phyloP scores from a whole-genome alignment of 495 filamentous ascomycete species.

The Penicillium desertorum region DNA sequence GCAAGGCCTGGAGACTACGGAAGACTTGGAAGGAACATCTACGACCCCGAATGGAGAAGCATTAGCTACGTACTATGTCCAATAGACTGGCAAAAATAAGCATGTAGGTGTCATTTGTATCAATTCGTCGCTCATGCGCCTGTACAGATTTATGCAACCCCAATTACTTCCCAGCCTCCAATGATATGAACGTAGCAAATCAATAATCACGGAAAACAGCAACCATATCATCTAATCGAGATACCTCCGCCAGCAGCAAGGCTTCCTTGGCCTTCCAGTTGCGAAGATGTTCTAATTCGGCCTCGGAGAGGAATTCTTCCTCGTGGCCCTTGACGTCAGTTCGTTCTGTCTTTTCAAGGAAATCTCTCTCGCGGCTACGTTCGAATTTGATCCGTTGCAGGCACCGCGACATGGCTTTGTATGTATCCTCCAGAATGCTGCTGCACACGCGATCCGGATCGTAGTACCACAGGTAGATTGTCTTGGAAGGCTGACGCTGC shows the following conservation, averaged over 20 bases:
- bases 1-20: background rate
- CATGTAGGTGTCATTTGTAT: background rate
- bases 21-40: background rate
- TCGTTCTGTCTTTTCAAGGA: conserved; percentile 74
- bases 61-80: background rate
- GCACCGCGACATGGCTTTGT: conserved; percentile 85
- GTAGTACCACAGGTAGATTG: conserved; percentile 88
- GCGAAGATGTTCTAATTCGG: conserved; percentile 63
- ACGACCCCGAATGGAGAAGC: background rate
- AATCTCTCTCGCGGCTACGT: conserved; percentile 59
- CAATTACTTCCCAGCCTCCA: background rate
- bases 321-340: conserved; percentile 80
- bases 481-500: conserved; percentile 72
- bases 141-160: conserved; percentile 17
- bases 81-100: background rate
- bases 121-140: conserved; percentile 20
- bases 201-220: conserved; percentile 80
- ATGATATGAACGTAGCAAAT: conserved; percentile 15
- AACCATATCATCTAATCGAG: conserved; percentile 79
- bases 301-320: conserved; percentile 67
- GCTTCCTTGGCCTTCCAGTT: conserved; percentile 72
- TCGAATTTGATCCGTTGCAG: conserved; percentile 75
- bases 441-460: conserved; percentile 67
- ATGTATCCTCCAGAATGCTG: conserved; percentile 70
- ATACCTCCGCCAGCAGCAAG: conserved; percentile 71